Conservation (phyloP, 208 protist species). For the Herpetomonas tarakana region DNA sequence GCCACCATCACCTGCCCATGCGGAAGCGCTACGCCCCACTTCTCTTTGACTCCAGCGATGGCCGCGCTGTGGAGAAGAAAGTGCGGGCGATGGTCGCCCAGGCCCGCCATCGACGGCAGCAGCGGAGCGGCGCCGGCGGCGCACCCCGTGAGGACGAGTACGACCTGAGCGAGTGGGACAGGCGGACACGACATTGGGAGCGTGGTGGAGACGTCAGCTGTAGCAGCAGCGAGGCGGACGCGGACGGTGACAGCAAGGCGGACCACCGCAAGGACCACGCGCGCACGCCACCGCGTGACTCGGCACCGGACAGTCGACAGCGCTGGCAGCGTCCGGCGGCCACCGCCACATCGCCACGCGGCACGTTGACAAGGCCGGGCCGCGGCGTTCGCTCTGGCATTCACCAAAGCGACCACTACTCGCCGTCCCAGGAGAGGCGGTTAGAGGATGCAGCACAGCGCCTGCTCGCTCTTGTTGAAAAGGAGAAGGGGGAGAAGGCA, state of each 20-base stretch:
- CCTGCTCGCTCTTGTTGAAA: not conserved
- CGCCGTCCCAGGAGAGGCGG: not conserved
- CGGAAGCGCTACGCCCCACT: not conserved
- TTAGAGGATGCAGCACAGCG: slow-evolving; percentile 3
- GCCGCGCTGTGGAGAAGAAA: slow-evolving; percentile 2
- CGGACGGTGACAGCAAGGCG: no score
- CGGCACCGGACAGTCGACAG: no score
- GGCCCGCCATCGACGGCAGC: not conserved
- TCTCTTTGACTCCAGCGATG: not conserved
- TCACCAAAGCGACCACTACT: slow-evolving; percentile 3
- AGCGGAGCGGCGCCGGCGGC: not conserved
- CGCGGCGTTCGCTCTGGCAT: no score
- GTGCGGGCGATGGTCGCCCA: not conserved
- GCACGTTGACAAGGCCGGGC: no score
- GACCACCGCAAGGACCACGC: no score
- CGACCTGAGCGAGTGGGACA: no score
- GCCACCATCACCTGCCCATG: not conserved
- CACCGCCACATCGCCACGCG: no score
- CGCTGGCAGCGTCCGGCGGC: no score
- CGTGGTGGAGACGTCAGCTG: no score
- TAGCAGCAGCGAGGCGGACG: no score
- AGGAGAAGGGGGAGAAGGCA: not conserved
- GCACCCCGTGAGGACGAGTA: slow-evolving; percentile 1
- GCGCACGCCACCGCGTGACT: no score
- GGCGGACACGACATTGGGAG: no score